A percentile compares a stretch with the other conserved stretches of the same genome.
These are phyloP conservation scores for Cryptosporidium meleagridis DNA, from an alignment of 169 alveolate species.

Conservation along the genomic window DNA sequence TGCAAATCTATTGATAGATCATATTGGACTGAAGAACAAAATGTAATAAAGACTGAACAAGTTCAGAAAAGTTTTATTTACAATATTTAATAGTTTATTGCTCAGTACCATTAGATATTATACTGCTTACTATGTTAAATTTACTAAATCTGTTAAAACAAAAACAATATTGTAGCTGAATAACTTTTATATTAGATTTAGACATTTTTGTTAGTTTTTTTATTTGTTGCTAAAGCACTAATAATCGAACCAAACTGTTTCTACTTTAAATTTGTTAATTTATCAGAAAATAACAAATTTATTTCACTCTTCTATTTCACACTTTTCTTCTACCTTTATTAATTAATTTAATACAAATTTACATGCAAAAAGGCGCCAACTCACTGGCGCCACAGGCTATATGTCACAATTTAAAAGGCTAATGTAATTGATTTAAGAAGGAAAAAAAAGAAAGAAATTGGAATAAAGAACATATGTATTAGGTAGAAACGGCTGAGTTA, in stretches of 20 bases:
- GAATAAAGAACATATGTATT: background rate
- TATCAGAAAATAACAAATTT: no score
- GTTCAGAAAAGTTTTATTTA: background rate
- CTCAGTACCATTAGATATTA: background rate
- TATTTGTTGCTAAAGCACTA: background rate
- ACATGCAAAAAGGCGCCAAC: background rate
- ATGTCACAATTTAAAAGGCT: background rate
- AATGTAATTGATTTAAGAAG: no score
- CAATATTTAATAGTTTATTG: background rate
- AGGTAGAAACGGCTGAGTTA: background rate
- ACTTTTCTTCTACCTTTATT: background rate
- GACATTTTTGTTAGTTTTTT: background rate
- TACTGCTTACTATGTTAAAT: no score
- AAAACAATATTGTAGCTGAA: background rate
- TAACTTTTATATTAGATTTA: no score
- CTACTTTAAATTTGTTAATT: no score
- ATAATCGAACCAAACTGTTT: no score
- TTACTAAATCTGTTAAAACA: background rate
- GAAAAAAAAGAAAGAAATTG: no score
- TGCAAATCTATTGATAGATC: background rate
- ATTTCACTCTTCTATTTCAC: background rate
- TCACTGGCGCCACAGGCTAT: background rate
- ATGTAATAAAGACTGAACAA: slow-evolving; percentile 11
- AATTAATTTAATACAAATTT: background rate
- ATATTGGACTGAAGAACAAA: slow-evolving; percentile 51